These are phyloP conservation scores for Euphrasia arctica DNA, from an alignment of 305 asterid species.

Conservation along the genomic window DNA sequence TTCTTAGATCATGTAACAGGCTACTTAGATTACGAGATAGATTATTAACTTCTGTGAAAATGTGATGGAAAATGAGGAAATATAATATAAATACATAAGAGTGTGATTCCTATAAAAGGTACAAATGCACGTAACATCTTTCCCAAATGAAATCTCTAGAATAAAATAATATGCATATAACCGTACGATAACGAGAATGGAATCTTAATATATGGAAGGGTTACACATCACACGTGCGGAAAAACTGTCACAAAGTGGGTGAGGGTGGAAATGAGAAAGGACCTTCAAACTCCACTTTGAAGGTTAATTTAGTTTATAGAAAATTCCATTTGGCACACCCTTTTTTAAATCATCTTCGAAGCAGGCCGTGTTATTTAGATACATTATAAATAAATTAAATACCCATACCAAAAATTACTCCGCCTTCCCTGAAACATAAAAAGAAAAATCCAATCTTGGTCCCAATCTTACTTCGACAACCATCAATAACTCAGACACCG, in stretches of 20 bases:
- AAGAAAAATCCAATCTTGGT: neutral
- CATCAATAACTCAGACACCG: neutral
- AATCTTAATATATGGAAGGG: neutral
- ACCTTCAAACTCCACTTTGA: neutral
- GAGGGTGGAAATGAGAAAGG: neutral
- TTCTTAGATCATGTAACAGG: no score
- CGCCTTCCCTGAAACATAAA: constrained; percentile 12
- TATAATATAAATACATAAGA: neutral
- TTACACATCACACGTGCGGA: neutral
- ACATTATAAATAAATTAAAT: neutral
- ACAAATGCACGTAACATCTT: neutral
- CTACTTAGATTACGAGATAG: neutral
- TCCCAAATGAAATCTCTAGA: neutral
- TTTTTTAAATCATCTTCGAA: neutral
- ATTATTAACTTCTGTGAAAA: neutral
- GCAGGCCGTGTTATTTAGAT: neutral
- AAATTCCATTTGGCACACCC: neutral
- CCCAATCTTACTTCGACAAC: constrained; percentile 10
- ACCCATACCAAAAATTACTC: neutral
- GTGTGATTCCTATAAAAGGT: neutral
- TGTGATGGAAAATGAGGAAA: constrained; percentile 1
- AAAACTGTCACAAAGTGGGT: constrained; percentile 6
- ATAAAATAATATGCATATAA: neutral
- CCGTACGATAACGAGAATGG: no score
- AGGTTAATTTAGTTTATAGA: constrained; percentile 1